phyloP scores from a whole-genome alignment of 2,329 filamentous ascomycete species.

The Rhexocercosporidium sp. region DNA sequence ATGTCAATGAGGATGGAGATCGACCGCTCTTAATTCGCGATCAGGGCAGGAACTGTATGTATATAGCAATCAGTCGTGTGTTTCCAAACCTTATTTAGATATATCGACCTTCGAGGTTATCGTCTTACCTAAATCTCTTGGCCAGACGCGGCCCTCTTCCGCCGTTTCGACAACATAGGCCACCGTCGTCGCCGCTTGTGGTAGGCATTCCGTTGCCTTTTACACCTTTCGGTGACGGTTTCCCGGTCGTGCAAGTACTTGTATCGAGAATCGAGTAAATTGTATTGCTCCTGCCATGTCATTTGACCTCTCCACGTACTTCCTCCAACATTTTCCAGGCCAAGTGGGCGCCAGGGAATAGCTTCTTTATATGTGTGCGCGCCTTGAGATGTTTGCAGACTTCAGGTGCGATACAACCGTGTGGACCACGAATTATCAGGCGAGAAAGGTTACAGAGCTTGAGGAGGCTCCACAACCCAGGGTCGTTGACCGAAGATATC shows the following conservation, averaged over 20 bases:
- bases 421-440: constrained; percentile 25
- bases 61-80: neutral
- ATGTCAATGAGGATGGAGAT: too few relatives aligned
- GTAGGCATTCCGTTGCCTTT: constrained; percentile 23
- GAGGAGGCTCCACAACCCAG: constrained; percentile 28
- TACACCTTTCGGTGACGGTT: constrained; percentile 26
- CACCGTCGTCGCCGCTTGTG: neutral
- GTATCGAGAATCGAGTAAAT: constrained; percentile 28
- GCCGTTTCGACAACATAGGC: neutral
- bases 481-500: constrained; percentile 29
- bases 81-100: neutral
- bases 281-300: constrained; percentile 26
- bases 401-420: constrained; percentile 26
- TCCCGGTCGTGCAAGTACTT: constrained; percentile 32
- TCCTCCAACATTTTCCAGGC: constrained; percentile 24
- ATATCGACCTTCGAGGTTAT: too few relatives aligned
- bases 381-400: constrained; percentile 25
- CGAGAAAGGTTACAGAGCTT: constrained; percentile 29
- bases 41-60: neutral
- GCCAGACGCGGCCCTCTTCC: neutral
- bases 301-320: constrained; percentile 16
- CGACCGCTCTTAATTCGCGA: neutral
- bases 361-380: constrained; percentile 26
- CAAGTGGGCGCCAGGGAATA: constrained; percentile 27
- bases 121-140: neutral